phyloP scores from a whole-genome alignment of 371 early-diverging fungal species.

The Mucor plumbeus region DNA sequence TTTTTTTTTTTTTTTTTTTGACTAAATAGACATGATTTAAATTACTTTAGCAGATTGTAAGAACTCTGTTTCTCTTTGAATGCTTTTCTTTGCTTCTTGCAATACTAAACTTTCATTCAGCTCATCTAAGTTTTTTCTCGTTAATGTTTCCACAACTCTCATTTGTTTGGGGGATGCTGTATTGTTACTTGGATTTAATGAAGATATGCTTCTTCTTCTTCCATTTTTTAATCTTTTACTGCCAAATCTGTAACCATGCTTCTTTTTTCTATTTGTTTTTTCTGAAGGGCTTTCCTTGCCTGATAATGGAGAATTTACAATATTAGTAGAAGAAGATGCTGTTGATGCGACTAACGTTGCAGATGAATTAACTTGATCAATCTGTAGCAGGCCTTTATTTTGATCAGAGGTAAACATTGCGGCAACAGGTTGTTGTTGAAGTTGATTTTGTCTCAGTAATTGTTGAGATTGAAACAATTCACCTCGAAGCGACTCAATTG shows the following conservation, averaged over 20 bases:
- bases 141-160: not conserved
- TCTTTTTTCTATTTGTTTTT: constrained; percentile 19
- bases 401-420: not conserved
- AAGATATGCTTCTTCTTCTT: constrained; percentile 16
- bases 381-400: constrained; percentile 1
- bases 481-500: constrained; percentile 24
- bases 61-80: constrained; percentile 23
- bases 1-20: too few relatives aligned
- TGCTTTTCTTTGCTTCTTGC: constrained; percentile 17
- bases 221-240: constrained; percentile 19
- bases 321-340: not conserved
- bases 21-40: too few relatives aligned
- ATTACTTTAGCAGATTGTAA: constrained; percentile 18
- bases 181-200: not conserved
- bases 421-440: not conserved
- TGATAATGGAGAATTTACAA: not conserved
- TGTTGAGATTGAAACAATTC: constrained; percentile 25
- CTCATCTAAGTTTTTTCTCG: not conserved
- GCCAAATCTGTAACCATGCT: constrained; percentile 17
- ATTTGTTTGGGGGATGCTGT: constrained; percentile 7
- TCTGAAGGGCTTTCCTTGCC: constrained; percentile 8
- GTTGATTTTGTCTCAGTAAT: constrained; percentile 10
- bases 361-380: constrained; percentile 25
- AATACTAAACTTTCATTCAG: constrained; percentile 8
- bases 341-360: constrained; percentile 24